Evolutionary conservation across 2,329 filamentous ascomycete species (phyloP).

Genomic region (Pyrenophora graminea): DNA sequence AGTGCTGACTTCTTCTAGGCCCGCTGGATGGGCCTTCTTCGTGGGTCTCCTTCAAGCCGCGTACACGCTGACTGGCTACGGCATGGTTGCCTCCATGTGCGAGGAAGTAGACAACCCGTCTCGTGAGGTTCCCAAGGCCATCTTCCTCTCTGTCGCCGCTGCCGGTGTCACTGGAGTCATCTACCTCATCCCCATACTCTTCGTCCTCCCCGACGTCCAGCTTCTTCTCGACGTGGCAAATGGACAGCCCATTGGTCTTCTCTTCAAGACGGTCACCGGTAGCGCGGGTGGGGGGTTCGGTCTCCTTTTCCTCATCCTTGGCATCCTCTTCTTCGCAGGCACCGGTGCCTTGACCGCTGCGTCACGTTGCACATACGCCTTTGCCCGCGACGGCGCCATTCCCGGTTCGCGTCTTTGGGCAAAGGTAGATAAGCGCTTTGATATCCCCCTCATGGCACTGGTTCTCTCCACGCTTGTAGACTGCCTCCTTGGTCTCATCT

Average conservation of each 20-base stretch:
- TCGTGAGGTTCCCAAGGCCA: conserved; percentile 71
- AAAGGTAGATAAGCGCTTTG: conserved; percentile 65
- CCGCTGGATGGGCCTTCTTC: conserved; percentile 72
- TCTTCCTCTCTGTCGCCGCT: conserved; percentile 69
- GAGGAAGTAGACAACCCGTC: conserved; percentile 73
- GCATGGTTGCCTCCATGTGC: conserved; percentile 73
- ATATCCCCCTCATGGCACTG: conserved; percentile 72
- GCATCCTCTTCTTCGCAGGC: conserved; percentile 77
- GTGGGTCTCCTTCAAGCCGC: conserved; percentile 69
- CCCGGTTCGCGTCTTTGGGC: conserved; percentile 70
- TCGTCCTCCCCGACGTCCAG: conserved; percentile 71
- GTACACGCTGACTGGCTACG: conserved; percentile 67
- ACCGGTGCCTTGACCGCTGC: conserved; percentile 75
- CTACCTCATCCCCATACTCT: conserved; percentile 75
- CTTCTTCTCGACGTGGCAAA: conserved; percentile 68
- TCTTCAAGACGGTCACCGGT: conserved; percentile 77
- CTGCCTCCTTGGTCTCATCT: conserved; percentile 74
- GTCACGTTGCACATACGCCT: conserved; percentile 74
- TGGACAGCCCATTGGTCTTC: conserved; percentile 73
- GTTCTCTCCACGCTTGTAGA: conserved; percentile 70
- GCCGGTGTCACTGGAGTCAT: conserved; percentile 68
- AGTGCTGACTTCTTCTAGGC: conserved; percentile 46
- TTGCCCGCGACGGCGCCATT: conserved; percentile 75
- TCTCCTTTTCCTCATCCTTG: conserved; percentile 74
- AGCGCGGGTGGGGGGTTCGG: conserved; percentile 74